A percentile compares a stretch with the other conserved stretches of the same genome.
These are phyloP conservation scores for Allantophomopsis cytisporea DNA, from an alignment of 2,329 filamentous ascomycete species.

Conservation along the genomic window DNA sequence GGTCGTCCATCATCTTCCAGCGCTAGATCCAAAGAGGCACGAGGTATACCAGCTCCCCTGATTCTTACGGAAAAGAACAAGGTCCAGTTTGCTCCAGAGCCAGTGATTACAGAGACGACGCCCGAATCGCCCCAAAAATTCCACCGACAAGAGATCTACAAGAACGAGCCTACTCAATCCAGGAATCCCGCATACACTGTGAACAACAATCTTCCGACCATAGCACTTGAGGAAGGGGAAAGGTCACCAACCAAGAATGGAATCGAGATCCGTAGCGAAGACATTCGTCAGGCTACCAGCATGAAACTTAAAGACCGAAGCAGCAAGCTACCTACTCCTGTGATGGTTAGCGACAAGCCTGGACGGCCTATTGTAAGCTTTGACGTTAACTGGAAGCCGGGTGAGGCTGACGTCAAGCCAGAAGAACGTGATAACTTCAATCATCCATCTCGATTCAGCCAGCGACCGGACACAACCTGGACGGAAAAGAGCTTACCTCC, in stretches of 20 bases:
- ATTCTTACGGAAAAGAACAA: constrained; percentile 45
- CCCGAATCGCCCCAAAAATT: constrained; percentile 26
- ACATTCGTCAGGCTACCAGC: constrained; percentile 82
- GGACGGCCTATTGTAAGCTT: constrained; percentile 97
- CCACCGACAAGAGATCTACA: constrained; percentile 59
- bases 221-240: constrained; percentile 5
- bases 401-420: constrained; percentile 51
- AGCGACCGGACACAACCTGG: constrained; percentile 6
- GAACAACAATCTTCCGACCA: constrained; percentile 31
- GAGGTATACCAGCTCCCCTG: constrained; percentile 29
- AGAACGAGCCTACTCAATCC: constrained; percentile 72
- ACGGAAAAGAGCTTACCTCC: constrained; percentile 12
- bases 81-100: constrained; percentile 31
- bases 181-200: constrained; percentile 68
- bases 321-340: constrained; percentile 73
- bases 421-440: constrained; percentile 22
- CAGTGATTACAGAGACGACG: constrained; percentile 28
- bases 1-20: constrained; percentile 3
- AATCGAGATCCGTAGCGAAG: constrained; percentile 71
- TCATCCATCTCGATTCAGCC: constrained; percentile 1
- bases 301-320: constrained; percentile 82
- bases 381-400: constrained; percentile 67
- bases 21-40: constrained; percentile 8
- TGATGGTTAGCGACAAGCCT: constrained; percentile 78
- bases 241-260: constrained; percentile 46